Base-by-base conservation (phyloP, 495 filamentous ascomycete species). In the Aspergillus steynii region DNA sequence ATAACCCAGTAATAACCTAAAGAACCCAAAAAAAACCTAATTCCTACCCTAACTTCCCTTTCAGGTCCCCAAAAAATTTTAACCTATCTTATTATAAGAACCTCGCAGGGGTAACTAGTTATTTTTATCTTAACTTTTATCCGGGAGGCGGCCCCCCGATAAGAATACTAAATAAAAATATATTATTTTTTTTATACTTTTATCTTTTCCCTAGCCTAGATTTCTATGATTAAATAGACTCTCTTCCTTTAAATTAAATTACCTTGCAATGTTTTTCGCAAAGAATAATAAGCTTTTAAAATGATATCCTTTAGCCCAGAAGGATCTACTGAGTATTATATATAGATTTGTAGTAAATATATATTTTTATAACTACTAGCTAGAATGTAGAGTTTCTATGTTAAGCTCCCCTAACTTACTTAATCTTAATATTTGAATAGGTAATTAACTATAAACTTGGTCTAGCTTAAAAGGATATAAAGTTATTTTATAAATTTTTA, bases 1-100 rank as follows among this genome's bases (percentile, higher is more conserved):
- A n/a, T n/a, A n/a, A n/a, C n/a, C n/a, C n/a, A n/a, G n/a, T n/a
- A n/a, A n/a, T n/a, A n/a, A n/a, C n/a, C n/a, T n/a, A n/a, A n/a
- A n/a, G n/a, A n/a, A n/a, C n/a, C n/a, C n/a, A 53, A 5, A 53
- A 53, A 61, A 14, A n/a, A 50, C 10, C 48, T 25, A 50, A 50
- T 50, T 25, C n/a, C 27, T 6, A 50, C n/a, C n/a, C 48, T 6
- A 28, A 25, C 5, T 7, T 50, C n/a, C n/a, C 10, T 28, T 50
- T 25, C 1, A 50, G n/a, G 20, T 25, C 10, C 48, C 20, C 1
- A 50, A 25, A 50, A 25, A 25, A 50, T 25, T 50, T 50, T 28
- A 50, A 50, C 20, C 48, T 28, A 25, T 10, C n/a, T 8, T 25
- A 25, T 10, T 25, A 25, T 8, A 37, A 37, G 9, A 37, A 10